Percentiles rank a stretch among this genome's conserved stretches.
Evolutionary conservation across 139 green algal genomes (phyloP).

Genomic region (Micromonas pusilla): DNA sequence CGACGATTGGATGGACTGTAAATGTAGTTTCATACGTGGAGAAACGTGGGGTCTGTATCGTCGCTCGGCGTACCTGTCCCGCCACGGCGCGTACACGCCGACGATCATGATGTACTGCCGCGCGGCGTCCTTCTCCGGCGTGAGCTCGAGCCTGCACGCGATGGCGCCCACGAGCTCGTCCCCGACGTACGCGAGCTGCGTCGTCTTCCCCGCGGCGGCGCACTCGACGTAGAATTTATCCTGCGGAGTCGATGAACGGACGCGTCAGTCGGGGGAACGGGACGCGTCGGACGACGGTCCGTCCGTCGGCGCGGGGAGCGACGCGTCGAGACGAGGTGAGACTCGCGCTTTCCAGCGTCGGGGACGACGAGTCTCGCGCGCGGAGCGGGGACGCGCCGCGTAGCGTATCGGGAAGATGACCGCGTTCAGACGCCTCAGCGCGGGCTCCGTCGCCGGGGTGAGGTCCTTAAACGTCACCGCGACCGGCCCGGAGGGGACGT

Average conservation of each 20-base stretch:
- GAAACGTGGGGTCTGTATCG: constrained; percentile 55
- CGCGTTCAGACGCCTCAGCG: neutral
- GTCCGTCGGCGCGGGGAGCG: too few relatives aligned
- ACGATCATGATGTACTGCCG: constrained; percentile 82
- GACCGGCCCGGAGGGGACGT: neutral
- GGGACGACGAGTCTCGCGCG: too few relatives aligned
- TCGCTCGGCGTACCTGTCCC: too few relatives aligned
- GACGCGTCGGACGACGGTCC: too few relatives aligned
- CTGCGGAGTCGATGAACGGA: neutral
- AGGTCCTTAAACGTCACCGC: neutral
- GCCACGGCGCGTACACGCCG: constrained; percentile 77
- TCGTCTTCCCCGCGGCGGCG: neutral
- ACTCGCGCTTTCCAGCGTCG: too few relatives aligned
- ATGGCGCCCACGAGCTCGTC: constrained; percentile 56
- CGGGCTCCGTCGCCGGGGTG: neutral
- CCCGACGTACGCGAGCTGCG: constrained; percentile 44
- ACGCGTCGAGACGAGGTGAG: too few relatives aligned
- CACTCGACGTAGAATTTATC: constrained; percentile 10
- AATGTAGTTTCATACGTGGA: constrained; percentile 36
- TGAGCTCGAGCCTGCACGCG: constrained; percentile 58
- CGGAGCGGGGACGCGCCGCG: constrained; percentile 29
- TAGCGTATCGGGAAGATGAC: constrained; percentile 40
- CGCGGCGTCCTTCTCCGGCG: constrained; percentile 8
- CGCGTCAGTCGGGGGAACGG: too few relatives aligned
- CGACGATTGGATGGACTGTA: neutral